Evolutionary conservation across 345 rosid genomes (phyloP), one percentile per base, ranked within the genome.

Genomic region (Linum tenue): DNA sequence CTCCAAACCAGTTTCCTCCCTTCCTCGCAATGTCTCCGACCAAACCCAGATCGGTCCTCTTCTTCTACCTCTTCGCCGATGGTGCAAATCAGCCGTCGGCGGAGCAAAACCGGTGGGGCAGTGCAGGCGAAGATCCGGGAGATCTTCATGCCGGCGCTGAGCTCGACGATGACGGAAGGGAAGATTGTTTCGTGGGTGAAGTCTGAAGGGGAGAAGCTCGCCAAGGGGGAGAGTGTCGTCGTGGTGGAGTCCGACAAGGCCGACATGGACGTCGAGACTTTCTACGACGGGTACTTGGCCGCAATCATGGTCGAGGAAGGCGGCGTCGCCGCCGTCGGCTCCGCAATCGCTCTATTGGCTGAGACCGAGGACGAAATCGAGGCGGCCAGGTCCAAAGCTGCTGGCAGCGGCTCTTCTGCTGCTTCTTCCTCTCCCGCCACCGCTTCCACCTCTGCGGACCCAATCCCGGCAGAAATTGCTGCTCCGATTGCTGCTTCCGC

Each of bases 101-200:
- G 43, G 36, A 42, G 17, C 40, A 64, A 22, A 55, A 72, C 36
- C 6, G 12, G 59, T 44, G 69, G 48, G 10, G 76, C 6, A 7
- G 74, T 82, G 22, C 78, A 65, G 59, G 88, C 98, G 44, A 91
- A 87, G 89, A 89, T 89, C 84, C 87, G 91, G 12, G 97, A 94
- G 77, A 94, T 94, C 60, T 85, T 90, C 91, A 94, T 94, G 97
- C 99, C 99, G 7, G 97, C 99, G n/a, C 81, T 94, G 48, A 94
- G 97, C 64, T 94, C 99, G 42, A 94, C 97, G 5, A 90, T 90
- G 97, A 90, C 96, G 0, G 96, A 90, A 43, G 99, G 99, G 1
- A 94, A 86, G 80, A 88, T 94, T 77, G 97, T 94, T 2, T 86
- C 99, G 1, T 94, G 99, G 99, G 69, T 85, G 43, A 92, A 82